These are phyloP conservation scores for Paramecium pentaurelia DNA, from an alignment of 73 alveolate genomes.

Conservation along the genomic window DNA sequence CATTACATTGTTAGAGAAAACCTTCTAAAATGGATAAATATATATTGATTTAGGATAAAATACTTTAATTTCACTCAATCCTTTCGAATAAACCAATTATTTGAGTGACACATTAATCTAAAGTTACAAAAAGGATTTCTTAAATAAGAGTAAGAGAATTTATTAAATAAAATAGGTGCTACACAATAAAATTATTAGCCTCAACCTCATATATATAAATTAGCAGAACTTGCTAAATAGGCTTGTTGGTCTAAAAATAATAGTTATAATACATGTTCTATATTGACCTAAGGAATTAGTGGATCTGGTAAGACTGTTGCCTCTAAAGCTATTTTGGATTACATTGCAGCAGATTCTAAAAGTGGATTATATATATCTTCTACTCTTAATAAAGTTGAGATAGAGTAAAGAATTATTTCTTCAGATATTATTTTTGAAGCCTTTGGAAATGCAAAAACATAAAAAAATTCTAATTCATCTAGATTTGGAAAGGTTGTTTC, in stretches of 20 bases:
- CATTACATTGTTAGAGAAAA: not conserved
- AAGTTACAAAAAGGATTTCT: not conserved
- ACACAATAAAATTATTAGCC: not conserved
- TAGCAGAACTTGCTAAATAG: not conserved
- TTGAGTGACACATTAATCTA: not conserved
- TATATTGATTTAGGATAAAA: not conserved
- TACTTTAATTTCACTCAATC: not conserved
- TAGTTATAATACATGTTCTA: not conserved
- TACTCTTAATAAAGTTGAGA: not conserved
- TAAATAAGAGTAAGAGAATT: not conserved
- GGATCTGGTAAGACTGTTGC: conserved; percentile 98
- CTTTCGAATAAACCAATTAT: not conserved
- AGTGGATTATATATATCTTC: not conserved
- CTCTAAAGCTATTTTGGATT: conserved; percentile 81
- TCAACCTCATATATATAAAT: not conserved
- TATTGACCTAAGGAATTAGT: conserved; percentile 94
- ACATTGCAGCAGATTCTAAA: conserved; percentile 71
- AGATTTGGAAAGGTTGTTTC: conserved; percentile 94
- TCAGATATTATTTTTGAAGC: conserved; percentile 88
- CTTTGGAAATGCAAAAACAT: conserved; percentile 96
- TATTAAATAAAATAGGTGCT: not conserved
- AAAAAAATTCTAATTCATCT: conserved; percentile 88
- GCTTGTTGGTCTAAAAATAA: not conserved
- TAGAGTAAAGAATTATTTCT: not conserved
- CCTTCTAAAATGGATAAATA: not conserved